Evolutionary conservation across 805 yeast genomes (phyloP).

Genomic region (Lipomyces sp.): DNA sequence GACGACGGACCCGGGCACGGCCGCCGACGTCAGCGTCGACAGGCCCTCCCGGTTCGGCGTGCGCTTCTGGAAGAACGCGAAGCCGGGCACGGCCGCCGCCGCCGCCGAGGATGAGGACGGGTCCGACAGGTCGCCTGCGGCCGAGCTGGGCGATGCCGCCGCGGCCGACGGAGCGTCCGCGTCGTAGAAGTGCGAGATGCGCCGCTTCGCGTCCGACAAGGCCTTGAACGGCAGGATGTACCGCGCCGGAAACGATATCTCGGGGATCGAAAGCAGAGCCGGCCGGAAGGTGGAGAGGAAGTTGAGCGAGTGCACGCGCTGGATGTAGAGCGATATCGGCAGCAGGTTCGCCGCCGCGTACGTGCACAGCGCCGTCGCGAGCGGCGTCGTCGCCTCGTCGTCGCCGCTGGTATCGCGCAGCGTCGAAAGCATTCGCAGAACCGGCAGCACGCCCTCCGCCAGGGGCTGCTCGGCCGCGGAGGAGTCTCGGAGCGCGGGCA

Average conservation of each 20-base stretch:
- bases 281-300: constrained; percentile 28
- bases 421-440: constrained; percentile 23
- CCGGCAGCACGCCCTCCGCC: constrained; percentile 25
- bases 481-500: constrained; percentile 23
- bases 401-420: constrained; percentile 14
- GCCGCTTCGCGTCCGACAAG: constrained; percentile 15
- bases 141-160: neutral
- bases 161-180: constrained; percentile 13
- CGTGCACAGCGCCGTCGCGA: constrained; percentile 14
- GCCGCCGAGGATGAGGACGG: no score
- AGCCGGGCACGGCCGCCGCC: constrained; percentile 10
- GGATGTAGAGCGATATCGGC: constrained; percentile 27
- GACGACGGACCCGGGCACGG: constrained; percentile 11
- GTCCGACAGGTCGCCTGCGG: no score
- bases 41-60: neutral
- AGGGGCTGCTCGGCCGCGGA: constrained; percentile 6
- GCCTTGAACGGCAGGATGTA: constrained; percentile 20
- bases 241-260: constrained; percentile 14
- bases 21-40: neutral
- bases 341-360: constrained; percentile 18
- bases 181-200: constrained; percentile 17
- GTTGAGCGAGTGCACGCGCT: constrained; percentile 28
- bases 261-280: constrained; percentile 15
- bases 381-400: constrained; percentile 15
- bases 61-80: constrained; percentile 19